A percentile compares a stretch with the other conserved stretches of the same genome.
Conservation (phyloP, 768 basidiomycete genomes). For the Termitomyces sp. region DNA sequence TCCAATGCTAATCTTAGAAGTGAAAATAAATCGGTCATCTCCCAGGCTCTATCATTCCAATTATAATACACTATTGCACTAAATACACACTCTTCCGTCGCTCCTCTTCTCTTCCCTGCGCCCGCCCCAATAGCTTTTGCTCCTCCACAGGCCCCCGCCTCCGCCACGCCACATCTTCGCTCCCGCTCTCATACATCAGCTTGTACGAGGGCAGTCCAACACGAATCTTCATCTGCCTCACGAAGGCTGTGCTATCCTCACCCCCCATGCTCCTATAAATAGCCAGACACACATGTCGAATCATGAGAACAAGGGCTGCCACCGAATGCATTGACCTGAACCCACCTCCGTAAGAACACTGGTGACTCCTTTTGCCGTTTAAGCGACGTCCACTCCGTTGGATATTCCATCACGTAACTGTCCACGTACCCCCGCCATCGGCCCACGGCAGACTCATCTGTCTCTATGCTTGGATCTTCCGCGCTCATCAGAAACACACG, state of each 20-base stretch:
- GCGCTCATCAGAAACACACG: conserved; percentile 53
- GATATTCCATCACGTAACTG: conserved; percentile 63
- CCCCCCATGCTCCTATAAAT: conserved; percentile 49
- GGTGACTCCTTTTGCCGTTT: conserved; percentile 29
- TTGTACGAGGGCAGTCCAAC: conserved; percentile 60
- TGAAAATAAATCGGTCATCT: conserved; percentile 4
- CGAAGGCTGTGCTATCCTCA: conserved; percentile 36
- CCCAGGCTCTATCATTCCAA: not conserved
- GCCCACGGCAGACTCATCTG: conserved; percentile 38
- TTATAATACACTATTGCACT: conserved; percentile 8
- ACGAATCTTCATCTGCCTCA: conserved; percentile 42
- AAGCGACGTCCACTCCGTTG: conserved; percentile 63
- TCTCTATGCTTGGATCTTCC: conserved; percentile 62
- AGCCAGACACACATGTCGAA: conserved; percentile 20
- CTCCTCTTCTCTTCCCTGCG: conserved; percentile 47
- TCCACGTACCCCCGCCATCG: conserved; percentile 76
- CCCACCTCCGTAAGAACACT: conserved; percentile 57
- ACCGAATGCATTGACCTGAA: conserved; percentile 2
- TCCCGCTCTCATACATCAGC: conserved; percentile 59
- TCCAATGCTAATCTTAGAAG: conserved; percentile 11
- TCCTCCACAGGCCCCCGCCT: conserved; percentile 26
- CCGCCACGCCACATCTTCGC: conserved; percentile 52
- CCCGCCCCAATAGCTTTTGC: conserved; percentile 28
- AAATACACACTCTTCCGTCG: conserved; percentile 33
- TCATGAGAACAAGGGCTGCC: conserved; percentile 18